A percentile compares a stretch with the other conserved stretches of the same genome.
These are phyloP conservation scores for Lepidopterella palustris DNA, from an alignment of 495 filamentous ascomycete species.

Conservation along the genomic window DNA sequence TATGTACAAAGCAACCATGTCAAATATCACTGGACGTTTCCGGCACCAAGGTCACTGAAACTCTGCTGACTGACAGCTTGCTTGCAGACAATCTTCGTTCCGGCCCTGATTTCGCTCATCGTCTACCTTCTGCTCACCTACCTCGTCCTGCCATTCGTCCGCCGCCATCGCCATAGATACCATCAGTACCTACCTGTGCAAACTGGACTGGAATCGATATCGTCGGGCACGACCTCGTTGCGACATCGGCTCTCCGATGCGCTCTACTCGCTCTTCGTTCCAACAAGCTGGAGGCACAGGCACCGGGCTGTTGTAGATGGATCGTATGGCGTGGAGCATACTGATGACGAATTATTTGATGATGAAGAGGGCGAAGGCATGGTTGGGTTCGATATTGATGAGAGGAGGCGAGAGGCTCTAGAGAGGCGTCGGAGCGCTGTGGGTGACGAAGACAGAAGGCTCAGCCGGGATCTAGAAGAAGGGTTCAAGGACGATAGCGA, in stretches of 20 bases:
- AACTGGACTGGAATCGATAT: conserved; percentile 45
- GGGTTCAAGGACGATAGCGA: conserved; percentile 81
- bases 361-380: conserved; percentile 63
- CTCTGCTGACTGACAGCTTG: neutral
- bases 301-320: conserved; percentile 41
- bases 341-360: conserved; percentile 60
- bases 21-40: neutral
- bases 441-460: conserved; percentile 45
- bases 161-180: conserved; percentile 67
- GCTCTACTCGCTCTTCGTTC: conserved; percentile 21
- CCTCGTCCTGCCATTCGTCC: conserved; percentile 67
- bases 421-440: conserved; percentile 37
- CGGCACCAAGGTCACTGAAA: neutral
- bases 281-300: conserved; percentile 38
- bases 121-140: conserved; percentile 69
- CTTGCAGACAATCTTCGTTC: conserved; percentile 65
- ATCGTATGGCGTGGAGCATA: conserved; percentile 35
- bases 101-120: conserved; percentile 66
- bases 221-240: conserved; percentile 53
- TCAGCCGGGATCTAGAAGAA: conserved; percentile 77
- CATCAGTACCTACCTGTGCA: conserved; percentile 40
- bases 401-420: conserved; percentile 45
- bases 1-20: conserved; percentile 11
- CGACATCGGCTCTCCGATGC: conserved; percentile 51
- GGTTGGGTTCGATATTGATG: conserved; percentile 51